Conservation (phyloP, 108 stramenopile species). For the Nitzschia palea region DNA sequence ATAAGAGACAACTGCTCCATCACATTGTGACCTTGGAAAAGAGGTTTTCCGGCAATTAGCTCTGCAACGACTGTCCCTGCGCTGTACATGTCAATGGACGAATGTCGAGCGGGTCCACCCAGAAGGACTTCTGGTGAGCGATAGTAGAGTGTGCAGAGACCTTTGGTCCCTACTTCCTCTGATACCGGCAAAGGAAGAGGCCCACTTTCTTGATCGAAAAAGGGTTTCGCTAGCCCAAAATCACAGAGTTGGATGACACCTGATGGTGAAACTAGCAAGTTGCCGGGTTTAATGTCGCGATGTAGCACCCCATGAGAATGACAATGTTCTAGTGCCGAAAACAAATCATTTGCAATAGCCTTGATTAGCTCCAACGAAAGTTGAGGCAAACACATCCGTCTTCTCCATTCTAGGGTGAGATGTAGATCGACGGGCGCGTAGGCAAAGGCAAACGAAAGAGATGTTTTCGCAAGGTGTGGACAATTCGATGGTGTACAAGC, state of each 20-base stretch:
- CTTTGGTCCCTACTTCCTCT: constrained; percentile 23
- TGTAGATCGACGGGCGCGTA: constrained; percentile 76
- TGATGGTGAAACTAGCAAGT: constrained; percentile 55
- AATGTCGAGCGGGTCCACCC: constrained; percentile 41
- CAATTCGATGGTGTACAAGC: constrained; percentile 15
- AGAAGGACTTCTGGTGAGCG: constrained; percentile 78
- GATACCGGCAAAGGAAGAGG: neutral
- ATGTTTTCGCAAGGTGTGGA: neutral
- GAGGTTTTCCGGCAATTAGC: constrained; percentile 45
- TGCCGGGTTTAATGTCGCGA: constrained; percentile 94
- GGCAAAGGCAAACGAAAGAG: constrained; percentile 62
- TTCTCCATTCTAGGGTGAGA: constrained; percentile 51
- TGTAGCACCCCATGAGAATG: constrained; percentile 90
- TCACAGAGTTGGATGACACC: constrained; percentile 75
- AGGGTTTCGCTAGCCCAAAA: constrained; percentile 71
- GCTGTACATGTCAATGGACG: constrained; percentile 66
- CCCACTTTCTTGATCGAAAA: neutral
- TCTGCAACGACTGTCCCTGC: constrained; percentile 65
- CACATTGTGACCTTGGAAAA: constrained; percentile 63
- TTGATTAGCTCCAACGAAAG: constrained; percentile 40
- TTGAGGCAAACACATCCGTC: constrained; percentile 33
- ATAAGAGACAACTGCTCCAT: constrained; percentile 71
- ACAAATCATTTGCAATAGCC: constrained; percentile 54
- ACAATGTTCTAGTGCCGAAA: constrained; percentile 84
- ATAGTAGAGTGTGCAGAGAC: constrained; percentile 75